Evolutionary conservation across 2,329 filamentous ascomycete species (phyloP), one percentile per base, ranked within the genome.

Genomic region (Pseudogymnoascus destructans): DNA sequence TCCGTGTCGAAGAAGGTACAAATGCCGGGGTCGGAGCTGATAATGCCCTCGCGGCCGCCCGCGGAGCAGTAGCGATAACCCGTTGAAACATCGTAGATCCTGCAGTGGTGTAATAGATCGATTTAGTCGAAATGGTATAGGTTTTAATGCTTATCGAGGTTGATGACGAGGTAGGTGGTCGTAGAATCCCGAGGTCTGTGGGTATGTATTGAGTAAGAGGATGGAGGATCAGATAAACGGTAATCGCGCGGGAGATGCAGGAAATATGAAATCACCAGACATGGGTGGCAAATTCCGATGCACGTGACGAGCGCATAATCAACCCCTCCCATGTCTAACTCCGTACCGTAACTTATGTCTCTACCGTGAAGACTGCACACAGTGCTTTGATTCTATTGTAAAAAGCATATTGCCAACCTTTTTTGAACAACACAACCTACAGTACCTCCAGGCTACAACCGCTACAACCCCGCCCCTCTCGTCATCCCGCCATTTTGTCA

Each of bases 21-120:
- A 38, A 38, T 56, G 63, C 57, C 61, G 62, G 64, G 58, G 61
- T 52, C 38, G 59, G 63, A 27, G 64, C 62, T 62, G 65, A 66
- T 61, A 68, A 56, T 61, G 60, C 66, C 64, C 65, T 62, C 58
- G 65, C 64, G 46, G 64, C 64, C 55, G 61, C 62, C 59, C 65
- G 66, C 60, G 67, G 66, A 57, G 66, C 64, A 40, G 61, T 64
- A 23, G 64, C 57, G 10, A 68, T 55, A 61, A 64, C 60, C 63
- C 66, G 62, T 61, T 67, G 64, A 63, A 69, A 67, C 68, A 70
- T 70, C 25, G 25, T 52, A 52, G 25, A 52, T 52, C 4, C 25
- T 9, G 46, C 46, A 19, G 46, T 52, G 5, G 25, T 52, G 25
- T 32, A 19, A 52, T 52, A 30, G 6, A 52, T 32, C 46, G 19